Evolutionary conservation across 179 eudicot species (phyloP).

Genomic region (Pouteria campechiana): DNA sequence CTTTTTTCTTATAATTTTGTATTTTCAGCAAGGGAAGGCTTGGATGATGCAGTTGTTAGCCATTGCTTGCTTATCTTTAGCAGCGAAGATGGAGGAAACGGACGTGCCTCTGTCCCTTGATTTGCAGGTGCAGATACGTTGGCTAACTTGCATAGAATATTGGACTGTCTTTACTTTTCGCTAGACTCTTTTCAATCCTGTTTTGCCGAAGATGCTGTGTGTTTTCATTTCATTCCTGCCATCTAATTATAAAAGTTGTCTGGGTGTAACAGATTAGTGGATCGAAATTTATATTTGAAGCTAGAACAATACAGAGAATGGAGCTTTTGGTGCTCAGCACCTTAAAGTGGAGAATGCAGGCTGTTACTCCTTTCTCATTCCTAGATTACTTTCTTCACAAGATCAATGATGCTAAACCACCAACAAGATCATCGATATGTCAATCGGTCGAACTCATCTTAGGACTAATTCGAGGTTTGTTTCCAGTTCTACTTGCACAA

Average conservation of each 20-base stretch:
- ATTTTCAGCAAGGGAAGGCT: constrained; percentile 30
- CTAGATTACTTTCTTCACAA: constrained; percentile 45
- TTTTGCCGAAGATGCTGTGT: constrained; percentile 1
- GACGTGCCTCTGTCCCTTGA: constrained; percentile 49
- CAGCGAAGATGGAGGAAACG: constrained; percentile 71
- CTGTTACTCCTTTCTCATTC: constrained; percentile 71
- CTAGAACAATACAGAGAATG: constrained; percentile 64
- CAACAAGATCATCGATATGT: constrained; percentile 24
- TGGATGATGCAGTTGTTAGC: constrained; percentile 81
- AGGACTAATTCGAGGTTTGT: constrained; percentile 44
- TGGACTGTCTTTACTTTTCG: neutral
- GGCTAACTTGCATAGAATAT: neutral
- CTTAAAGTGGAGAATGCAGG: constrained; percentile 81
- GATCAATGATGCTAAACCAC: constrained; percentile 31
- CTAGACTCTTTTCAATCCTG: neutral
- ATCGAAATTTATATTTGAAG: constrained; percentile 50
- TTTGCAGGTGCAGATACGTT: constrained; percentile 76
- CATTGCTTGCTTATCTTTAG: constrained; percentile 66
- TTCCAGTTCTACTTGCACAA: neutral
- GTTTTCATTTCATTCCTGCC: no score
- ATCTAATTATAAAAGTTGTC: no score
- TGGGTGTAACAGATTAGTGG: constrained; percentile 47
- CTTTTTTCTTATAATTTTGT: neutral
- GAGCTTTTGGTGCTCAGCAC: constrained; percentile 69
- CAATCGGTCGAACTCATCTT: constrained; percentile 42